These are phyloP conservation scores for Lasiodiplodia gonubiensis DNA, from an alignment of 2,329 filamentous ascomycete genomes.

Conservation along the genomic window DNA sequence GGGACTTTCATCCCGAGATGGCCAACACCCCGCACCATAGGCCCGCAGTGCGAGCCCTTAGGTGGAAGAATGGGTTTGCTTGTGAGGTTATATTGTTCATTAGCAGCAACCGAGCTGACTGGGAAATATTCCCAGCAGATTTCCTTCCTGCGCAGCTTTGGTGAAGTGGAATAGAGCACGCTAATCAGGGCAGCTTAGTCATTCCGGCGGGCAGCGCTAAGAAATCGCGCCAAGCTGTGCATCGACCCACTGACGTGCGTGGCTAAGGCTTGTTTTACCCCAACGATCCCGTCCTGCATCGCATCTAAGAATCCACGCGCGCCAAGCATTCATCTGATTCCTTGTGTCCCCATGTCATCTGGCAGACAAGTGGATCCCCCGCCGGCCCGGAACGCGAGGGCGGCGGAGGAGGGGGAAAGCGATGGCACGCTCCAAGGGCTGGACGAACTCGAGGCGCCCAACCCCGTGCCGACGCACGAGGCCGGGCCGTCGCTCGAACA, in stretches of 20 bases:
- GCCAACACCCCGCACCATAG: no score
- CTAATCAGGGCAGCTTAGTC: background rate
- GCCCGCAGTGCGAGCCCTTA: no score
- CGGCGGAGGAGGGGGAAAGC: background rate
- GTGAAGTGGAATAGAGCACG: no score
- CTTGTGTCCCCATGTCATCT: background rate
- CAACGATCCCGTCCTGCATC: background rate
- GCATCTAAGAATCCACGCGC: background rate
- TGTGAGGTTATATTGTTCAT: no score
- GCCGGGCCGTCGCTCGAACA: background rate
- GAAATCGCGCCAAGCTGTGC: no score
- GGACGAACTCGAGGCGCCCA: constrained; percentile 4
- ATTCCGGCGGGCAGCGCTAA: background rate
- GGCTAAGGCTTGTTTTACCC: background rate
- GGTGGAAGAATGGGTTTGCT: no score
- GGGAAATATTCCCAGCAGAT: no score
- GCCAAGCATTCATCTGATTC: background rate
- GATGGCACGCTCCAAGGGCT: background rate
- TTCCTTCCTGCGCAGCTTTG: no score
- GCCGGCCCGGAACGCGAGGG: constrained; percentile 1
- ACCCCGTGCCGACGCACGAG: background rate
- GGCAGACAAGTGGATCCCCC: background rate
- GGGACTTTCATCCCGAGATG: no score
- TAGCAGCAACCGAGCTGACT: no score
- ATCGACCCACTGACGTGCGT: background rate